A percentile compares a stretch with the other conserved stretches of the same genome.
Conservation (phyloP, 2,329 filamentous ascomycete species). For the Lasiodiplodia theobromae region DNA sequence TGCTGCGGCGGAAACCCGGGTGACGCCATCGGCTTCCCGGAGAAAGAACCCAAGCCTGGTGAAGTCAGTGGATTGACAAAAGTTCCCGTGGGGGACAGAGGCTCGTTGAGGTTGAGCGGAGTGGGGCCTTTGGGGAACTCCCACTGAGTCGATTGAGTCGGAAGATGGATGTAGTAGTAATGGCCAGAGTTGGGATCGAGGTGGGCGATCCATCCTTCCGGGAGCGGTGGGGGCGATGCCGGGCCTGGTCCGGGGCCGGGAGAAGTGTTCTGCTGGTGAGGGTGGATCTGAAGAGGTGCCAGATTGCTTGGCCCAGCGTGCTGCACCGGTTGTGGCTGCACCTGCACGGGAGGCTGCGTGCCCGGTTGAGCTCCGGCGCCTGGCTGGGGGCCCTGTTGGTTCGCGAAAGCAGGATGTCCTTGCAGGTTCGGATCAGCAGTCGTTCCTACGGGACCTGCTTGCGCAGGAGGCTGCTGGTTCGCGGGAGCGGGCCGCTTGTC, state of each 20-base stretch:
- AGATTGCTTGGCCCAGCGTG: constrained; percentile 47
- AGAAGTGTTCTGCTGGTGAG: constrained; percentile 40
- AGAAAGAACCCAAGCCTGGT: constrained; percentile 56
- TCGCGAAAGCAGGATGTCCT: constrained; percentile 89
- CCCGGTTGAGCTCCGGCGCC: constrained; percentile 46
- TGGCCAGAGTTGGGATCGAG: constrained; percentile 94
- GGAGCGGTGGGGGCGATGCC: constrained; percentile 87
- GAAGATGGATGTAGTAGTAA: constrained; percentile 98
- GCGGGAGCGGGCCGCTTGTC: constrained; percentile 72
- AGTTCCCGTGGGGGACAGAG: constrained; percentile 78
- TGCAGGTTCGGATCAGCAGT: constrained; percentile 52
- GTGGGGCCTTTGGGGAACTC: constrained; percentile 97
- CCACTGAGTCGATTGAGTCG: constrained; percentile 96
- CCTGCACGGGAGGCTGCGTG: constrained; percentile 53
- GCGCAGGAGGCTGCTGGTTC: constrained; percentile 37
- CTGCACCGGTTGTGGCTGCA: constrained; percentile 50
- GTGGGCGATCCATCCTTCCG: constrained; percentile 98
- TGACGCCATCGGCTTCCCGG: constrained; percentile 74
- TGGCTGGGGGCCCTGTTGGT: constrained; percentile 61
- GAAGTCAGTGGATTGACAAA: constrained; percentile 54
- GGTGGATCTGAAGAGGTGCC: constrained; percentile 51
- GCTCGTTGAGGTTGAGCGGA: constrained; percentile 83
- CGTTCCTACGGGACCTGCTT: constrained; percentile 38
- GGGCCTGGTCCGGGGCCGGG: constrained; percentile 62
- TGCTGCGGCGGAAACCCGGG: constrained; percentile 84